These are phyloP conservation scores for Bipolaris cookei DNA, from an alignment of 2,329 filamentous ascomycete species.

Conservation along the genomic window DNA sequence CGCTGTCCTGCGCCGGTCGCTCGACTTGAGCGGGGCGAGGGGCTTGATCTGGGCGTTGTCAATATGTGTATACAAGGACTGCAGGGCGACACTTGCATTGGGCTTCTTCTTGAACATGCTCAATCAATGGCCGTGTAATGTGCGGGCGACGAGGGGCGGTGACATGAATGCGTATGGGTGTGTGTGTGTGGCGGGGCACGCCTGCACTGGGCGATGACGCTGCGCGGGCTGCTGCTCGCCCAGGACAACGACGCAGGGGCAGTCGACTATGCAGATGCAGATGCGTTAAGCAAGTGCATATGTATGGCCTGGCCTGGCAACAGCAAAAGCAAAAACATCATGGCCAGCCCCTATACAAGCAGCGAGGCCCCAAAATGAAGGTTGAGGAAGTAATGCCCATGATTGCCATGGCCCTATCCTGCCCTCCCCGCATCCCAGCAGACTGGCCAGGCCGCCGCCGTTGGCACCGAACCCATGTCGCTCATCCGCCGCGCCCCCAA, in stretches of 20 bases:
- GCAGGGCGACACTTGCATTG: constrained; percentile 48
- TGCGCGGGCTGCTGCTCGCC: too few relatives aligned
- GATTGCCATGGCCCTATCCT: background rate
- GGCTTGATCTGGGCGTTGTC: constrained; percentile 64
- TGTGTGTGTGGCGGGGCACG: too few relatives aligned
- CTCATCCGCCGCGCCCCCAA: constrained; percentile 9
- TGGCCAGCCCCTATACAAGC: background rate
- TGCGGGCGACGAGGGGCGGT: background rate
- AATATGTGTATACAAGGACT: too few relatives aligned
- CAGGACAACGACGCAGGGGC: background rate
- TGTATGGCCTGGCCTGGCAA: background rate
- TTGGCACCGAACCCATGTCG: constrained; percentile 8
- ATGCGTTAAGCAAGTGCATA: background rate
- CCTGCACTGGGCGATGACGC: too few relatives aligned
- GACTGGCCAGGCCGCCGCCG: constrained; percentile 15
- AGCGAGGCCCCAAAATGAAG: background rate
- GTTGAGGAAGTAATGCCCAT: background rate
- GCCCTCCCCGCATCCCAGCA: constrained; percentile 21
- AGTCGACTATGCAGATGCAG: background rate
- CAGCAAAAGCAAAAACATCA: background rate
- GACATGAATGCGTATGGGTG: background rate
- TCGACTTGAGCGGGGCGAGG: constrained; percentile 68
- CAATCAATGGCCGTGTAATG: constrained; percentile 9
- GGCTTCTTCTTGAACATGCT: constrained; percentile 70
- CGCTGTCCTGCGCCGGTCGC: constrained; percentile 69